These are phyloP conservation scores for Letharia columbiana DNA, from an alignment of 495 filamentous ascomycete species.

Conservation along the genomic window DNA sequence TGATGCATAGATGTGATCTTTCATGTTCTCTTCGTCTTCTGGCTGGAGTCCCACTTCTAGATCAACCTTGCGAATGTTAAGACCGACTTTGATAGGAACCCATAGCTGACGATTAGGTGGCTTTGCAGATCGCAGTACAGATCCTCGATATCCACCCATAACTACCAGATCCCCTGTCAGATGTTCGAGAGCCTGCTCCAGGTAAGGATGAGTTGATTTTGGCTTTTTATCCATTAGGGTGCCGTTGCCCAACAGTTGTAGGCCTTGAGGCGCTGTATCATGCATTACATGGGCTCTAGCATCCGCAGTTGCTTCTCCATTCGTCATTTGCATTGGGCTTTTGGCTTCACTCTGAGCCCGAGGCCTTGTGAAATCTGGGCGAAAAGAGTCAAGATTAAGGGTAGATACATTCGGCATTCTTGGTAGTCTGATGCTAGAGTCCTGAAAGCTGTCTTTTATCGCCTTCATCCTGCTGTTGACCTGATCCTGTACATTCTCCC, in stretches of 20 bases:
- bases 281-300: neutral
- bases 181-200: conserved; percentile 58
- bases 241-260: neutral
- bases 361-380: conserved; percentile 38
- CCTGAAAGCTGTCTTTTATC: conserved; percentile 78
- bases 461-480: conserved; percentile 86
- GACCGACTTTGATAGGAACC: conserved; percentile 88
- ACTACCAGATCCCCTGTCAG: conserved; percentile 81
- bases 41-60: conserved; percentile 76
- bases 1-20: conserved; percentile 67
- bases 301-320: neutral
- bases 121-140: conserved; percentile 75
- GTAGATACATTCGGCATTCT: conserved; percentile 50
- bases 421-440: conserved; percentile 65
- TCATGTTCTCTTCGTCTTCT: conserved; percentile 81
- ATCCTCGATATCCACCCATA: conserved; percentile 86
- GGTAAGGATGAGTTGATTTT: conserved; percentile 37
- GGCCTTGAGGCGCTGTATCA: neutral
- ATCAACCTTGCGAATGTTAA: conserved; percentile 88
- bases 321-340: conserved; percentile 12
- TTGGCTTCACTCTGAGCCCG: conserved; percentile 20
- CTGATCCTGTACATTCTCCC: conserved; percentile 66
- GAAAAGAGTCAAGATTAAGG: conserved; percentile 35
- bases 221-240: conserved; percentile 14
- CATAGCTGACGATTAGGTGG: conserved; percentile 76